Evolutionary conservation across 2,329 filamentous ascomycete genomes (phyloP).

Genomic region (Xylariaceae sp.): DNA sequence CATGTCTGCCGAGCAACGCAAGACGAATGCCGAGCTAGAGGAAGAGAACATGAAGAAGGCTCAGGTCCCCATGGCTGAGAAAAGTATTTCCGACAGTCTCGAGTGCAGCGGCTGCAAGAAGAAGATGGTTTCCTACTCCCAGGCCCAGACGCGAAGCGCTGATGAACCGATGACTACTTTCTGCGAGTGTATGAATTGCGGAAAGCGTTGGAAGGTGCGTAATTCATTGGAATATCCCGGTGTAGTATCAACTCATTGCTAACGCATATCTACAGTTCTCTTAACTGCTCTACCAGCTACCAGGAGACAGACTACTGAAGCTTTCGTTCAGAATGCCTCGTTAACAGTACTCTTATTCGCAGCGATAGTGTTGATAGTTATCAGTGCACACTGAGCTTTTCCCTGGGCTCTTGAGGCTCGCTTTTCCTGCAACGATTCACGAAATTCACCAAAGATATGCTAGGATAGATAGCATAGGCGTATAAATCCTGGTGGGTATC

Average conservation of each 20-base stretch:
- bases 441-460: conserved; percentile 5
- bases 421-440: conserved; percentile 7
- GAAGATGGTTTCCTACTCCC: conserved; percentile 91
- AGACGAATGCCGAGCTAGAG: conserved; percentile 70
- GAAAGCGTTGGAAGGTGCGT: conserved; percentile 66
- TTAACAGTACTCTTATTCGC: no score
- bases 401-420: no score
- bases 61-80: conserved; percentile 88
- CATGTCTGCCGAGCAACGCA: conserved; percentile 77
- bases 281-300: no score
- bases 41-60: conserved; percentile 96
- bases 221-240: no score
- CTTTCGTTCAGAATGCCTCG: no score
- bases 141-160: conserved; percentile 91
- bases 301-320: no score
- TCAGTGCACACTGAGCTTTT: no score
- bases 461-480: conserved; percentile 1
- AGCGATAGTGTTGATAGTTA: no score
- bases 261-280: no score
- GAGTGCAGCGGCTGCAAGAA: conserved; percentile 89
- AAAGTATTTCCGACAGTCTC: conserved; percentile 82
- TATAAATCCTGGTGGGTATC: no score
- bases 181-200: conserved; percentile 67
- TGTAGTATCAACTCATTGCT: no score
- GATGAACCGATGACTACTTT: conserved; percentile 89